Conservation (phyloP, 768 basidiomycete genomes). For the Tricholoma terreum region DNA sequence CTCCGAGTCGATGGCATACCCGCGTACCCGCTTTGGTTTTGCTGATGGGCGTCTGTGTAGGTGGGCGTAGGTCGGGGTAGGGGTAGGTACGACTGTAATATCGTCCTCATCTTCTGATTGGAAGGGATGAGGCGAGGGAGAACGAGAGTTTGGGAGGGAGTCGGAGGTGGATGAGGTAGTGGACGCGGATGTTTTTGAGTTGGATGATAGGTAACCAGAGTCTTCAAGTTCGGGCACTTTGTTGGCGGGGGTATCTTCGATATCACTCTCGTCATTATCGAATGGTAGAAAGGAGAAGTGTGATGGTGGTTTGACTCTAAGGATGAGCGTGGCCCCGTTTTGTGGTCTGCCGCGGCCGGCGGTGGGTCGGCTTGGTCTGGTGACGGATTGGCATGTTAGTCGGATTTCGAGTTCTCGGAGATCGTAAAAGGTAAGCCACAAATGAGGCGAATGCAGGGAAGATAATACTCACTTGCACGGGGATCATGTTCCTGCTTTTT, state of each 20-base stretch:
- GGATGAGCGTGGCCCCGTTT: slow-evolving; percentile 32
- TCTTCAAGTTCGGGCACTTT: not conserved
- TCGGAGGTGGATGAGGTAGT: not conserved
- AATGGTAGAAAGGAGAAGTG: not conserved
- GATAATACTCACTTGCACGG: slow-evolving; percentile 33
- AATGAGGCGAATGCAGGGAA: not conserved
- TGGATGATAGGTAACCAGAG: not conserved
- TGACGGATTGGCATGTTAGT: slow-evolving; percentile 38
- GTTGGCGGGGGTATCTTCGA: not conserved
- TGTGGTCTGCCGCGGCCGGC: slow-evolving; percentile 40
- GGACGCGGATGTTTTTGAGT: not conserved
- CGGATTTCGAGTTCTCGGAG: slow-evolving; percentile 42
- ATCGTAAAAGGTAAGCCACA: slow-evolving; percentile 5
- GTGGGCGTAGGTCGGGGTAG: slow-evolving; percentile 3
- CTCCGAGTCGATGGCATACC: slow-evolving; percentile 44
- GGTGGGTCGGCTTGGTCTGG: slow-evolving; percentile 20
- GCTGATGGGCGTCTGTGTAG: slow-evolving; percentile 4
- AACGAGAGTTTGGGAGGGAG: not conserved
- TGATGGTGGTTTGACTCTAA: slow-evolving; percentile 26
- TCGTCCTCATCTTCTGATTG: not conserved
- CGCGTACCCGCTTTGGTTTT: slow-evolving; percentile 27
- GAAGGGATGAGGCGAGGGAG: not conserved
- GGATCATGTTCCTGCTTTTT: slow-evolving; percentile 44
- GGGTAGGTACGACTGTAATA: not conserved
- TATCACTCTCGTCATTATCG: not conserved